Evolutionary conservation across 129 eudicot species (phyloP), one percentile per base, ranked within the genome.

Genomic region (Ambrosia artemisiifolia): DNA sequence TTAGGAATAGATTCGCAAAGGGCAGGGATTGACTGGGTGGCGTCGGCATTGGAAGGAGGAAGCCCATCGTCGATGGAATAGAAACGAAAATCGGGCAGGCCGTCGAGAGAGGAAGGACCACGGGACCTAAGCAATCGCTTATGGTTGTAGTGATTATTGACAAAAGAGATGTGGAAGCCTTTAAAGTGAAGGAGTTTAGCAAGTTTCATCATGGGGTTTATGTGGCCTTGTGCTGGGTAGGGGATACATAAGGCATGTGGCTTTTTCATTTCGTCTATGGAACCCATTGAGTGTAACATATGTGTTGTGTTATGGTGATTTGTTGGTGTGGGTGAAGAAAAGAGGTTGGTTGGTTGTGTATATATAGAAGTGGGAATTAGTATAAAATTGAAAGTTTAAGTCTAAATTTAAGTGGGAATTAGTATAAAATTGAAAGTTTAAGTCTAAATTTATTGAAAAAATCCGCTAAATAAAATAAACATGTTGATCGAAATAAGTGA

Each of bases 61-160:
- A 84, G 84, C 2, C 90, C 95, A 70, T 85, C 95, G 11, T 88
- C 85, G 46, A 88, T 82, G 49, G 90, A 17, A 56, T 76, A 79
- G 80, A 85, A 88, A 20, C 80, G 82, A 63, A 88, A 88, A 59
- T 78, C 86, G 8, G 88, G 77, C 40, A 88, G 38, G 35, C 86
- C 83, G 40, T 62, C 79, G 0, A 85, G 61, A 70, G 86, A 67
- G 9, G 74, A 2, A 63, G 78, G 60, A 10, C 95, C 95, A n/a
- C 78, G 70, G 11, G 95, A 83, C n/a, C 60, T 54, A 69, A 88
- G 71, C 50, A 88, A 77, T 43, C 95, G 95, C 6, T 74, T 79
- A 83, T 88, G 83, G 83, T 85, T 88, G 81, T 71, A 75, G 13
- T 88, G 80, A 7, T 83, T 82, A 83, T 83, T 73, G 42, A 85